A percentile compares a stretch with the other conserved stretches of the same genome.
Conservation (phyloP, 805 yeast genomes). For the Dipodascus geniculatus region DNA sequence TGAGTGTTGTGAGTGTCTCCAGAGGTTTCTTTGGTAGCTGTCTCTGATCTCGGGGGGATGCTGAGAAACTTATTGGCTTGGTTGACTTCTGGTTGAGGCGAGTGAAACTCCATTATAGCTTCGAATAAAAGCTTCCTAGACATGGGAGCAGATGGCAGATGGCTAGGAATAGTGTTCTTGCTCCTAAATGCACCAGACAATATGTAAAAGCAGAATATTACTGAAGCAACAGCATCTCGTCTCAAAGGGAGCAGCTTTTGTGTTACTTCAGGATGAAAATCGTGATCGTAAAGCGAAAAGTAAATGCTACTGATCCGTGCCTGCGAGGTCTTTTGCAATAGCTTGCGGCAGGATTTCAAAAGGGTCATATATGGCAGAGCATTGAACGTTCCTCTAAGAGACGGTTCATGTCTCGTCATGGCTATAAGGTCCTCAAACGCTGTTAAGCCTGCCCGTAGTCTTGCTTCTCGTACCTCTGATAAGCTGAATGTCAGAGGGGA, state of each 20-base stretch:
- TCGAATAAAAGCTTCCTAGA: conserved; percentile 34
- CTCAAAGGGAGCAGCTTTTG: conserved; percentile 32
- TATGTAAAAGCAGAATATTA: conserved; percentile 32
- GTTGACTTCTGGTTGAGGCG: conserved; percentile 1
- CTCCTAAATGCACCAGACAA: conserved; percentile 33
- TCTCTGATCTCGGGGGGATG: too few species aligned
- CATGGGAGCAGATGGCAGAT: conserved; percentile 34
- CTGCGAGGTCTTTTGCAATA: conserved; percentile 34
- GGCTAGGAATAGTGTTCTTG: conserved; percentile 29
- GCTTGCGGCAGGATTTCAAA: conserved; percentile 28
- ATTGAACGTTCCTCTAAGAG: conserved; percentile 27
- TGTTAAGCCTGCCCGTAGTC: conserved; percentile 32
- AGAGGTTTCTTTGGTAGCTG: background rate
- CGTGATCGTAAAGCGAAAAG: conserved; percentile 36
- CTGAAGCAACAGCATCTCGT: conserved; percentile 38
- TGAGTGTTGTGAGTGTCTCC: background rate
- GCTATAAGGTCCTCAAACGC: conserved; percentile 30
- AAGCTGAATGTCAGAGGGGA: conserved; percentile 33
- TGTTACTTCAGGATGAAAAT: conserved; percentile 28
- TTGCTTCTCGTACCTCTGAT: conserved; percentile 36
- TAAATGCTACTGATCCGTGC: conserved; percentile 38
- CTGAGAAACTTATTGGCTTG: background rate
- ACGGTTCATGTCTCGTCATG: conserved; percentile 29
- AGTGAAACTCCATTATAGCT: conserved; percentile 26
- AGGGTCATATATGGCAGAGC: conserved; percentile 24